phyloP scores from a whole-genome alignment of 148 eudicot species.

The Hydrangea macrophylla region DNA sequence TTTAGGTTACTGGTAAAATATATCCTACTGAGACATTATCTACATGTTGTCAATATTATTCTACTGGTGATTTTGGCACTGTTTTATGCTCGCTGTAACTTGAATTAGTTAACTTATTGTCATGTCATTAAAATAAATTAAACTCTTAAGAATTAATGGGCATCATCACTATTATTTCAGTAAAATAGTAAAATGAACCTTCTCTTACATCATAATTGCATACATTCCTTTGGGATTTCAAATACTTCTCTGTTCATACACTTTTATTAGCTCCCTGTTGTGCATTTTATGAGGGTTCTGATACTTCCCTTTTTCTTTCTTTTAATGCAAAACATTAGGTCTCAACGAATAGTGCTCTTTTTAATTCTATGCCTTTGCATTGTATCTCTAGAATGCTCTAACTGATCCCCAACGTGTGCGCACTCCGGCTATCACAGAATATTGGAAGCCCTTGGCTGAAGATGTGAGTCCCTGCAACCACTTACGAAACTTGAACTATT shows the following conservation, averaged over 20 bases:
- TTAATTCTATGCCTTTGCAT: slow-evolving; percentile 10
- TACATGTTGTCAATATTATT: too few relatives aligned
- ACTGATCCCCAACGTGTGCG: slow-evolving; percentile 85
- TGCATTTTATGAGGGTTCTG: neutral
- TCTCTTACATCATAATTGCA: neutral
- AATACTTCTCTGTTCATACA: neutral
- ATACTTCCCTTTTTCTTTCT: neutral
- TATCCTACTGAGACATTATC: too few relatives aligned
- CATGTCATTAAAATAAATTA: neutral
- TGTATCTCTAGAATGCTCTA: slow-evolving; percentile 72
- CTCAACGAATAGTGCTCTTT: too few relatives aligned
- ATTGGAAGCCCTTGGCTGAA: slow-evolving; percentile 95
- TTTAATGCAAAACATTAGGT: too few relatives aligned
- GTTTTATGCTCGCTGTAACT: too few relatives aligned
- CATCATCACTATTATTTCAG: too few relatives aligned
- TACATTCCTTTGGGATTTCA: neutral
- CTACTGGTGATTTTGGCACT: too few relatives aligned
- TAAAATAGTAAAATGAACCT: neutral
- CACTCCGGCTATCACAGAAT: slow-evolving; percentile 69
- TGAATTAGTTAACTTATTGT: neutral
- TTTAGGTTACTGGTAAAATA: too few relatives aligned
- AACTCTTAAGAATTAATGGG: neutral
- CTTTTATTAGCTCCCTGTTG: neutral
- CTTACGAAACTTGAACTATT: slow-evolving; percentile 8
- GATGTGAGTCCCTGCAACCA: slow-evolving; percentile 52